Evolutionary conservation across 2,329 filamentous ascomycete genomes (phyloP).

Genomic region (Samsoniella hepiali): DNA sequence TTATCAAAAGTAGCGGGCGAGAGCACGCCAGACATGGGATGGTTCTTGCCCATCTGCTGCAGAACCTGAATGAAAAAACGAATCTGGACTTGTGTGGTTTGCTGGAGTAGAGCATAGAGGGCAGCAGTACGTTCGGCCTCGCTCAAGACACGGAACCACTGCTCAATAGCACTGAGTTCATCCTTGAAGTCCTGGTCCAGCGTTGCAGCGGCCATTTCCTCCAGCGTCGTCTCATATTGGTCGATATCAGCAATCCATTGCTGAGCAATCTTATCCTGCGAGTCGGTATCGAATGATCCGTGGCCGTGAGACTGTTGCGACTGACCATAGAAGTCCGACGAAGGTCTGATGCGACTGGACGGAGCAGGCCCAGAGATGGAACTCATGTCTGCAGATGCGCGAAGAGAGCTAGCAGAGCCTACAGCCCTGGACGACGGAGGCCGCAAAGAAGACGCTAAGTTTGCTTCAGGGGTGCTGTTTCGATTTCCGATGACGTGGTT

Average conservation of each 20-base stretch:
- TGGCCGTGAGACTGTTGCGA: conserved; percentile 65
- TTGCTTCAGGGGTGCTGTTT: conserved; percentile 94
- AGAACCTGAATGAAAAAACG: conserved; percentile 98
- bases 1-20: conserved; percentile 97
- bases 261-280: conserved; percentile 88
- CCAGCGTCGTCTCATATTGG: conserved; percentile 96
- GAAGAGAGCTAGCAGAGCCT: conserved; percentile 78
- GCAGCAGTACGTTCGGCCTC: conserved; percentile 95
- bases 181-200: conserved; percentile 99
- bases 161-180: conserved; percentile 96
- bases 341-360: conserved; percentile 81
- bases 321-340: conserved; percentile 91
- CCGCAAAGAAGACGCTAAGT: conserved; percentile 75
- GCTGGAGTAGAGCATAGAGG: conserved; percentile 90
- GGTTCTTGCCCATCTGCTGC: conserved; percentile 98
- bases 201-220: conserved; percentile 99
- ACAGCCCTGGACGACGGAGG: conserved; percentile 76
- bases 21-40: conserved; percentile 92
- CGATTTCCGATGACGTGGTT: conserved; percentile 75
- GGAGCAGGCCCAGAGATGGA: conserved; percentile 66
- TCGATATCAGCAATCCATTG: conserved; percentile 99
- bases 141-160: conserved; percentile 97
- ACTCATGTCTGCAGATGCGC: conserved; percentile 94
- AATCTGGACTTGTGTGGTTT: conserved; percentile 98
- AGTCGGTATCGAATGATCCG: conserved; percentile 68